phyloP scores from a whole-genome alignment of 371 early-diverging fungal genomes.

The Dichotomocladium elegans region DNA sequence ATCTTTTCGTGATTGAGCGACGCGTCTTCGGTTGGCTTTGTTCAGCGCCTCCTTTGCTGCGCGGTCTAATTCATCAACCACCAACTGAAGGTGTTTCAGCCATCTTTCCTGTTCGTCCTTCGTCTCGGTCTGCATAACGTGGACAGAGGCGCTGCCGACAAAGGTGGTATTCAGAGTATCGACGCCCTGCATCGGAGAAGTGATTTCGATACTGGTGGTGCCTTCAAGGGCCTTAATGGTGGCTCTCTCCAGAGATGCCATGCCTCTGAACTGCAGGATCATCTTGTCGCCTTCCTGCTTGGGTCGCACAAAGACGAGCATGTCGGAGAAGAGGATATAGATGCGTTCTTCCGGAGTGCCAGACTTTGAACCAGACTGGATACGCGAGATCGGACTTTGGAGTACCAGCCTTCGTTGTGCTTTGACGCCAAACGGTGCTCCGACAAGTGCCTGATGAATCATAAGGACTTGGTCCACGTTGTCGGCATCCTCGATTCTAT shows the following conservation, averaged over 20 bases:
- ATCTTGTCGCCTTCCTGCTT: conserved; percentile 17
- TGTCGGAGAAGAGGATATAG: conserved; percentile 25
- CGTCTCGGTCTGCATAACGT: conserved; percentile 16
- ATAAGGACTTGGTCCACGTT: conserved; percentile 38
- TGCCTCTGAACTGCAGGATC: conserved; percentile 21
- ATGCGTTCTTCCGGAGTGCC: conserved; percentile 13
- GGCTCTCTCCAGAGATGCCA: conserved; percentile 22
- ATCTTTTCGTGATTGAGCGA: conserved; percentile 1
- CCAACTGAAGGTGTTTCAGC: conserved; percentile 14
- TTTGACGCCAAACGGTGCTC: conserved; percentile 31
- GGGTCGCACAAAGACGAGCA: conserved; percentile 22
- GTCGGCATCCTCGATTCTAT: conserved; percentile 25
- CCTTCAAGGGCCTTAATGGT: conserved; percentile 5
- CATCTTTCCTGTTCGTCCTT: conserved; percentile 19
- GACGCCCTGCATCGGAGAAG: conserved; percentile 20
- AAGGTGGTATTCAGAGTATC: conserved; percentile 24
- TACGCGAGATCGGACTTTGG: conserved; percentile 15
- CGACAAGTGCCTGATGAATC: conserved; percentile 25
- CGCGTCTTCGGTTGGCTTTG: conserved; percentile 1
- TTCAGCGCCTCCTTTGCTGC: not conserved
- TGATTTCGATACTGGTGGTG: conserved; percentile 18
- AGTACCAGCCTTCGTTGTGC: conserved; percentile 30
- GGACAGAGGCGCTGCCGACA: conserved; percentile 16
- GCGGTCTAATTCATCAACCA: conserved; percentile 15
- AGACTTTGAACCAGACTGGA: not conserved